Evolutionary conservation across 306 rosid species (phyloP), one percentile per base, ranked within the genome.

Genomic region (Mimosa bimucronata): DNA sequence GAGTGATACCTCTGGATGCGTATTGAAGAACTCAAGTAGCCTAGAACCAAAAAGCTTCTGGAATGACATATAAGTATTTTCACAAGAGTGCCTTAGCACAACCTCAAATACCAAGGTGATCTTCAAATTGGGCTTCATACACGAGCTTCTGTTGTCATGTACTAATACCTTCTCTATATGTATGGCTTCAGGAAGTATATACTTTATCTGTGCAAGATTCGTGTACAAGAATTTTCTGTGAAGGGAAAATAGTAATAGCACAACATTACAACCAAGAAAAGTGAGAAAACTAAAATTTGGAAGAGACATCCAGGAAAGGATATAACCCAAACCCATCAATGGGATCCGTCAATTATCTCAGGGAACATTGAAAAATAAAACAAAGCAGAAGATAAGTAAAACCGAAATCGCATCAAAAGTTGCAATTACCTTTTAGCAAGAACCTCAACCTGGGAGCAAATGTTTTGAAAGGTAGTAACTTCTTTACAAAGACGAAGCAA

Each of bases 101-200:
- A 76, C 83, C 45, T 89, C 91, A 80, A 84, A 81, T 37, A 60
- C 41, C 77, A 91, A 83, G 48, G 82, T 80, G 68, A 93, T 91
- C 78, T 82, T 79, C 85, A 91, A 76, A 65, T 89, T 89, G 0
- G 94, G 83, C 81, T 81, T 83, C 94, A 91, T 86, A 82, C n/a
- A n/a, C n/a, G n/a, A n/a, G n/a, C n/a, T n/a, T n/a, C n/a, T n/a
- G n/a, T n/a, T n/a, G n/a, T n/a, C n/a, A n/a, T n/a, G n/a, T n/a
- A n/a, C n/a, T n/a, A n/a, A n/a, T n/a, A n/a, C n/a, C n/a, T n/a
- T n/a, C n/a, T n/a, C n/a, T n/a, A n/a, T n/a, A n/a, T n/a, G n/a
- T n/a, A n/a, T n/a, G n/a, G n/a, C n/a, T n/a, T n/a, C n/a, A n/a
- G n/a, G n/a, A n/a, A n/a, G n/a, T n/a, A n/a, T n/a, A n/a, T n/a